These are phyloP conservation scores for Leccinum barrowsii DNA, from an alignment of 768 basidiomycete genomes.

Conservation along the genomic window DNA sequence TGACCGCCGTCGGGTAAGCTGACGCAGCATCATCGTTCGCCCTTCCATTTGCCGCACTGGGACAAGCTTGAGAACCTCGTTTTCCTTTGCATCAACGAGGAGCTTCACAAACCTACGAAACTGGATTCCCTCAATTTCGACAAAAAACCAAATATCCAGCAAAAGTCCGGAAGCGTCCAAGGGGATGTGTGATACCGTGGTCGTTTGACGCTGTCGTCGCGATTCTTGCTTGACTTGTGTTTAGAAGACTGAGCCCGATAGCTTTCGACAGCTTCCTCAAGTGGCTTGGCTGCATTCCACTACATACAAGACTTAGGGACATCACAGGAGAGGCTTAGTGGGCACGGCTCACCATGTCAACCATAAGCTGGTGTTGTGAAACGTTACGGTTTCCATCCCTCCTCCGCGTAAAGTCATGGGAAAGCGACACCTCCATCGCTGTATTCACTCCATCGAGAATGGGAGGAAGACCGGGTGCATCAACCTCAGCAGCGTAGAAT, in stretches of 20 bases:
- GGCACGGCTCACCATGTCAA: constrained; percentile 40
- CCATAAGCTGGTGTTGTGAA: constrained; percentile 27
- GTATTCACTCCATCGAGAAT: constrained; percentile 15
- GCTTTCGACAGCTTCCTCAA: constrained; percentile 28
- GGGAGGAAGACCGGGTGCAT: constrained; percentile 25
- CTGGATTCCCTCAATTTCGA: constrained; percentile 19
- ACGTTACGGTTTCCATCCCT: constrained; percentile 4
- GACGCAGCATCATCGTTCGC: constrained; percentile 45
- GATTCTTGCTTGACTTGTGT: neutral
- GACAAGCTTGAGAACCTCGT: neutral
- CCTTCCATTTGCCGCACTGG: constrained; percentile 62
- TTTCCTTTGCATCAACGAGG: neutral
- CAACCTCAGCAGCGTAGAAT: constrained; percentile 55
- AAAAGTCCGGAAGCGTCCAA: neutral
- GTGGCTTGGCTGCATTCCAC: constrained; percentile 44
- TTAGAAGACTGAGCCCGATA: constrained; percentile 1
- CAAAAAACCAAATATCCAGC: neutral
- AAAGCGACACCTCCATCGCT: constrained; percentile 29
- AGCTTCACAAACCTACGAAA: constrained; percentile 22
- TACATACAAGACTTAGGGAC: constrained; percentile 14
- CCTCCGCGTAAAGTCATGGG: constrained; percentile 38
- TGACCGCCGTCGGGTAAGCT: constrained; percentile 37
- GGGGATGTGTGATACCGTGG: neutral
- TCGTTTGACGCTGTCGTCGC: constrained; percentile 5
- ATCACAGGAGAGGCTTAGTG: neutral